Percentiles rank a stretch among this genome's conserved stretches.
Conservation (phyloP, 306 rosid genomes). For the Boehmeria nivea region DNA sequence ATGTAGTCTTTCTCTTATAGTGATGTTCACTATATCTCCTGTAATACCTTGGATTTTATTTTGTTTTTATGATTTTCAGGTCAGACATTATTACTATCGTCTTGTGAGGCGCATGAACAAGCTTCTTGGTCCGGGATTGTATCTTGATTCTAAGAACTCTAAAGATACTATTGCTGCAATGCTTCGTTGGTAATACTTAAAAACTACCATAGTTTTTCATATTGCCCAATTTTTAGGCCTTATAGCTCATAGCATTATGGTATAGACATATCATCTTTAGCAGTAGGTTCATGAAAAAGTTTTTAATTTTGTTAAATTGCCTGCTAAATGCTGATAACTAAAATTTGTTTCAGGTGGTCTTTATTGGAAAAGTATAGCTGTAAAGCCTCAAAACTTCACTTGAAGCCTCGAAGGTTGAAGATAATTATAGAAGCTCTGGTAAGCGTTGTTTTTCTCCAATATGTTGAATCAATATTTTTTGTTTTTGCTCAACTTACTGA, state of each 20-base stretch:
- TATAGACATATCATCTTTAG: neutral
- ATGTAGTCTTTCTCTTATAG: neutral
- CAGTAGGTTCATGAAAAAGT: neutral
- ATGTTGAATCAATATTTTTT: conserved; percentile 8
- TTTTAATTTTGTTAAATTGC: conserved; percentile 12
- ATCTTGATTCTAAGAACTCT: conserved; percentile 84
- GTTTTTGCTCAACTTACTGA: conserved; percentile 32
- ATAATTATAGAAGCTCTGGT: conserved; percentile 95
- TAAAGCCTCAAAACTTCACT: conserved; percentile 97
- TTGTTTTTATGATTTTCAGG: conserved; percentile 39
- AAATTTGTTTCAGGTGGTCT: conserved; percentile 75
- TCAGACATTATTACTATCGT: conserved; percentile 96
- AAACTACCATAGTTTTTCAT: neutral
- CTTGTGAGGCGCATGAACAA: conserved; percentile 98
- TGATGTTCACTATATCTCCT: conserved; percentile 3
- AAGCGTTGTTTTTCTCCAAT: conserved; percentile 21
- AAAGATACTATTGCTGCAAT: conserved; percentile 97
- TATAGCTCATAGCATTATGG: neutral
- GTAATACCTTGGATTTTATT: conserved; percentile 2
- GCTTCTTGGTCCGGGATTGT: conserved; percentile 87
- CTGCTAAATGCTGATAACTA: conserved; percentile 12
- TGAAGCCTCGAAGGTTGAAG: conserved; percentile 93
- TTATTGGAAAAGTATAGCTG: conserved; percentile 95
- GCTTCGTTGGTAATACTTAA: conserved; percentile 99
- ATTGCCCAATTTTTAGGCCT: neutral